A percentile compares a stretch with the other conserved stretches of the same genome.
Evolutionary conservation across 345 rosid genomes (phyloP).

Genomic region (Brassica juncea): DNA sequence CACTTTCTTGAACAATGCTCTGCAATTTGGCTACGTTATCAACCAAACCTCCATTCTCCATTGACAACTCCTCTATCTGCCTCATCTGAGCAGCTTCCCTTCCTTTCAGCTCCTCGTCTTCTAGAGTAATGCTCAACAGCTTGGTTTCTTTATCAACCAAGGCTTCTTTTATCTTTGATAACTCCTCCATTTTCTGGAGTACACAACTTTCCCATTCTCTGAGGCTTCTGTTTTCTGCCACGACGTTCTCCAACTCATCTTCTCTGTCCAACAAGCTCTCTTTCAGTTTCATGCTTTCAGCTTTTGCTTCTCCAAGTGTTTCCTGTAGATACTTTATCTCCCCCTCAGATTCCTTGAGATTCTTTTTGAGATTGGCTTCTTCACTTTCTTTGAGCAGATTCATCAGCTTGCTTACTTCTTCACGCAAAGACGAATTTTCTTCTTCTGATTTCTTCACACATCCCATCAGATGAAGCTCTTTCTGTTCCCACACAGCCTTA

Average conservation of each 20-base stretch:
- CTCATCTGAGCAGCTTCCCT: slow-evolving; percentile 29
- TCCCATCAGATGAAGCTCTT: slow-evolving; percentile 56
- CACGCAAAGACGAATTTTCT: slow-evolving; percentile 50
- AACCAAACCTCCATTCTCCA: not conserved
- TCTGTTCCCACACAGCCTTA: slow-evolving; percentile 70
- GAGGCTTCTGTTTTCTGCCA: slow-evolving; percentile 51
- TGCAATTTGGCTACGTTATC: not conserved
- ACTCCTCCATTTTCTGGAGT: slow-evolving; percentile 28
- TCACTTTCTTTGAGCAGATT: slow-evolving; percentile 60
- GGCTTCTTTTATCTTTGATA: slow-evolving; percentile 28
- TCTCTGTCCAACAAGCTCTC: slow-evolving; percentile 74
- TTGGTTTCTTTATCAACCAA: slow-evolving; percentile 59
- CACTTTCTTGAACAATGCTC: not conserved
- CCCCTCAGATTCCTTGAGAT: slow-evolving; percentile 66
- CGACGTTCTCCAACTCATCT: slow-evolving; percentile 58
- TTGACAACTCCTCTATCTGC: slow-evolving; percentile 35
- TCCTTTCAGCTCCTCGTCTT: slow-evolving; percentile 30
- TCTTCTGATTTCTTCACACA: slow-evolving; percentile 62
- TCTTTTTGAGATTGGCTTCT: slow-evolving; percentile 55
- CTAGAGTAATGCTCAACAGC: slow-evolving; percentile 55
- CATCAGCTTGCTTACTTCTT: slow-evolving; percentile 61
- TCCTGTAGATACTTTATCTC: slow-evolving; percentile 69
- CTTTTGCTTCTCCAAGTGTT: slow-evolving; percentile 57
- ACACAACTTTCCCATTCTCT: slow-evolving; percentile 34
- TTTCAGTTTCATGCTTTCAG: slow-evolving; percentile 66